phyloP scores from a whole-genome alignment of 169 alveolate genomes.

The Sarcocystis neurona region DNA sequence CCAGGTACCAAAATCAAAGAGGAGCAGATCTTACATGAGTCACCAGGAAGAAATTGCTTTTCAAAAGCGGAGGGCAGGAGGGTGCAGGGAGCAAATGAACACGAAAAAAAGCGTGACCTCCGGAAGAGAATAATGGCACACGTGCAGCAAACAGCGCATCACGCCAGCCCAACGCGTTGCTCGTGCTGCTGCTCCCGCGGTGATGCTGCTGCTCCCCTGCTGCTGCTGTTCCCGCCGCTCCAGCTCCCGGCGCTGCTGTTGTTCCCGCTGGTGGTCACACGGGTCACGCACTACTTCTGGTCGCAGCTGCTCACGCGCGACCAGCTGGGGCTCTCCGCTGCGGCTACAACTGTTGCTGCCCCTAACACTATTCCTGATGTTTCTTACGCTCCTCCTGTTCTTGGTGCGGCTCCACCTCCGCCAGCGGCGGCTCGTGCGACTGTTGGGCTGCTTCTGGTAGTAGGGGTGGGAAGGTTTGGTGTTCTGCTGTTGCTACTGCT shows the following conservation, averaged over 20 bases:
- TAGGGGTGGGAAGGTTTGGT: too few relatives aligned
- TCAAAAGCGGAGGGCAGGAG: too few relatives aligned
- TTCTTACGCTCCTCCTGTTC: not conserved
- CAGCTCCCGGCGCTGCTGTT: not conserved
- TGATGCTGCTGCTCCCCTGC: not conserved
- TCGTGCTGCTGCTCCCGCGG: not conserved
- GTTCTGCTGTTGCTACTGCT: too few relatives aligned
- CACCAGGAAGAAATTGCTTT: too few relatives aligned
- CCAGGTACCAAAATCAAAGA: too few relatives aligned
- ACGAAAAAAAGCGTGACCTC: too few relatives aligned
- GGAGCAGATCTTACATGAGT: too few relatives aligned
- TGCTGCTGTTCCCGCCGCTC: not conserved
- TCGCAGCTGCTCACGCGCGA: not conserved
- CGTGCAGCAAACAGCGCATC: not conserved
- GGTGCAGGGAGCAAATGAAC: too few relatives aligned
- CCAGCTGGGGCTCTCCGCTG: not conserved
- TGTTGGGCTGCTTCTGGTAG: too few relatives aligned
- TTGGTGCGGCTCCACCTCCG: not conserved
- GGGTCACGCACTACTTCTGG: not conserved
- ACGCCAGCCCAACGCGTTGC: not conserved
- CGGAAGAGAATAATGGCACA: too few relatives aligned
- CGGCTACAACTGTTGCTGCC: not conserved
- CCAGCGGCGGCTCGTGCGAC: not conserved
- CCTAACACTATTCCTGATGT: not conserved
- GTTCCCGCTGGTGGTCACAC: not conserved